A percentile compares a stretch with the other conserved stretches of the same genome.
These are phyloP conservation scores for Piper betle DNA, from an alignment of 164 flowering plant species.

Conservation along the genomic window DNA sequence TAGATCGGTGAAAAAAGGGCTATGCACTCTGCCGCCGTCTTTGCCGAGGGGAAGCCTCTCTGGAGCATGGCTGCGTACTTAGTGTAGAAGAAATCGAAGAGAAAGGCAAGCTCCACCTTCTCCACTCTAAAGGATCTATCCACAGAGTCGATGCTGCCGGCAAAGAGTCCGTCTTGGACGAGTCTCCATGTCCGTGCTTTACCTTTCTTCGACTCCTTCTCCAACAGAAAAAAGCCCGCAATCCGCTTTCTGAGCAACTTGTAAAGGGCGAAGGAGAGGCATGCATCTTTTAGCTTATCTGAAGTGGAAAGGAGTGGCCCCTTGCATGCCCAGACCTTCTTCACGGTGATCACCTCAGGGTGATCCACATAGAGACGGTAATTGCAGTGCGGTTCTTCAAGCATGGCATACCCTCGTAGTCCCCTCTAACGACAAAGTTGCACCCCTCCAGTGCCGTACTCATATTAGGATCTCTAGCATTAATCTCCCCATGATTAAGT, in stretches of 20 bases:
- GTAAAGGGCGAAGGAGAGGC: too few species aligned
- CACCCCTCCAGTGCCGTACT: background rate
- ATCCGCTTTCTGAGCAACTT: background rate
- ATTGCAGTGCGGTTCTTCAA: too few species aligned
- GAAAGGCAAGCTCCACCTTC: background rate
- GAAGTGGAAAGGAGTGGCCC: too few species aligned
- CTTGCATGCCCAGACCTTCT: too few species aligned
- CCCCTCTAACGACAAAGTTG: background rate
- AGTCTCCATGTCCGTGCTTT: background rate
- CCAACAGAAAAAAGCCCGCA: background rate
- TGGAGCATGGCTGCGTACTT: background rate
- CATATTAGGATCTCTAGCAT: too few species aligned
- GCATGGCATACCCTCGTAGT: background rate
- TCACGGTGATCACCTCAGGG: too few species aligned
- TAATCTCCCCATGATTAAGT: too few species aligned
- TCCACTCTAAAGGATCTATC: background rate
- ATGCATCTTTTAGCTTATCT: too few species aligned
- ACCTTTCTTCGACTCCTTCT: background rate
- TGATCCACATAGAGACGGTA: background rate
- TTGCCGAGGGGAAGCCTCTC: background rate
- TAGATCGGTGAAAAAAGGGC: background rate
- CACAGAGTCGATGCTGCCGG: background rate
- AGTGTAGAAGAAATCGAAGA: background rate
- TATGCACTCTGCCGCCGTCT: background rate
- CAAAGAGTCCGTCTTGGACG: background rate